A percentile compares a stretch with the other conserved stretches of the same genome.
phyloP scores from a whole-genome alignment of 345 rosid species.

The Euphorbia peplus region DNA sequence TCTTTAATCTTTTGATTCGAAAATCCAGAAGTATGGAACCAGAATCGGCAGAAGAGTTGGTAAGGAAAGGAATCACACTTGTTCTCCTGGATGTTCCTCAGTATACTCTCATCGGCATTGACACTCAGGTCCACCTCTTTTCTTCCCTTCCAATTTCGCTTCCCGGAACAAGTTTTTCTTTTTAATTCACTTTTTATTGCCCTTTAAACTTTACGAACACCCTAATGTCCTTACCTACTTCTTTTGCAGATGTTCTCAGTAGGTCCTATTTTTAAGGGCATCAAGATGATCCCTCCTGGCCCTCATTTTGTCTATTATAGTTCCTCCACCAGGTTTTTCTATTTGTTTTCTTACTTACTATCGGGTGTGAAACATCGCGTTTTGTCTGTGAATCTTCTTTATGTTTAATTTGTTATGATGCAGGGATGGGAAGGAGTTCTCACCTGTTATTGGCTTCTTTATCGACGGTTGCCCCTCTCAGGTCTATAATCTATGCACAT shows the following conservation, averaged over 20 bases:
- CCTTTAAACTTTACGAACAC: background rate
- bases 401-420: background rate
- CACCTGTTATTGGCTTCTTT: constrained; percentile 78
- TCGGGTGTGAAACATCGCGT: background rate
- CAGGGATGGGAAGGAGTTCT: constrained; percentile 86
- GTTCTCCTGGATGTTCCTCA: constrained; percentile 90
- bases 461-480: constrained; percentile 55
- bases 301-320: constrained; percentile 80
- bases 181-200: background rate
- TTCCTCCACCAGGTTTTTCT: constrained; percentile 62
- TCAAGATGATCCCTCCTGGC: constrained; percentile 96
- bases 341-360: background rate
- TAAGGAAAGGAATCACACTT: constrained; percentile 67
- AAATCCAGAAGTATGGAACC: constrained; percentile 48
- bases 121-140: constrained; percentile 53
- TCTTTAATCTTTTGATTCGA: no score
- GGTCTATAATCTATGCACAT: constrained; percentile 26
- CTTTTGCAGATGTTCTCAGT: constrained; percentile 56
- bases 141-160: background rate
- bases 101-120: constrained; percentile 71
- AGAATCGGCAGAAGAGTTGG: constrained; percentile 71
- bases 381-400: background rate
- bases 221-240: background rate
- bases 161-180: background rate
- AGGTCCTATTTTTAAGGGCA: constrained; percentile 78